Percentiles rank a stretch among this genome's conserved stretches.
phyloP scores from a whole-genome alignment of 2,329 filamentous ascomycete genomes.

The Talaromyces sp. region DNA sequence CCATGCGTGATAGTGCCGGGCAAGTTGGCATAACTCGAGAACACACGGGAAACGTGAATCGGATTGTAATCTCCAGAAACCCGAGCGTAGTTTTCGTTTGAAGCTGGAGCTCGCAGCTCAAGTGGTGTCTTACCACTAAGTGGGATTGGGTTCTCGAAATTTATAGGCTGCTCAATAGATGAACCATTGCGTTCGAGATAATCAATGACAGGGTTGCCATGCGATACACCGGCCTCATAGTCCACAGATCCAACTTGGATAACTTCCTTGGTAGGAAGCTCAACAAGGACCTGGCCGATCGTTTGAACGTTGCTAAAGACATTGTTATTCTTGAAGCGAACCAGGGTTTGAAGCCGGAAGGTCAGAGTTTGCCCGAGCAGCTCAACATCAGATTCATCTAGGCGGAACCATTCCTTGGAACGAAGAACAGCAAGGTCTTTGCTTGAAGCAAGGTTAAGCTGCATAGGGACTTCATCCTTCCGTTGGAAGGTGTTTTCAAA shows the following conservation, averaged over 20 bases:
- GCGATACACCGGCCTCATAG: constrained; percentile 84
- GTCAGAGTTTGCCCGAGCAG: constrained; percentile 89
- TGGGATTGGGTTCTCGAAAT: constrained; percentile 96
- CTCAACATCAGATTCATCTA: constrained; percentile 79
- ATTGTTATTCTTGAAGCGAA: constrained; percentile 91
- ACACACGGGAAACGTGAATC: constrained; percentile 95
- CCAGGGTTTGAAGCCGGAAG: constrained; percentile 89
- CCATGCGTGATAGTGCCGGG: constrained; percentile 97
- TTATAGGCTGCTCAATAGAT: constrained; percentile 90
- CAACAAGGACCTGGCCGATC: constrained; percentile 83
- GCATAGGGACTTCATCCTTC: constrained; percentile 91
- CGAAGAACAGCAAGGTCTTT: constrained; percentile 92
- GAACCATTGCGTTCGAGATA: constrained; percentile 89
- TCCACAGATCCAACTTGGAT: constrained; percentile 97
- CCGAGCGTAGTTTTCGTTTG: constrained; percentile 95
- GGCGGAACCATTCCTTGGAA: constrained; percentile 96
- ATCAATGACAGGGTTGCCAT: constrained; percentile 94
- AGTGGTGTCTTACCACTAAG: constrained; percentile 88
- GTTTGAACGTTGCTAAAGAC: constrained; percentile 91
- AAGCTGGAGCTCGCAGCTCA: constrained; percentile 82
- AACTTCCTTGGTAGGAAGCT: constrained; percentile 93
- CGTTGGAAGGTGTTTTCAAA: constrained; percentile 98
- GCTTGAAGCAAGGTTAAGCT: constrained; percentile 78
- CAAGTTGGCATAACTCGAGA: constrained; percentile 90
- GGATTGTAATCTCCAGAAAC: constrained; percentile 99